These are phyloP conservation scores for Spirogloea muscicola DNA, from an alignment of 139 green algal genomes.

Conservation along the genomic window DNA sequence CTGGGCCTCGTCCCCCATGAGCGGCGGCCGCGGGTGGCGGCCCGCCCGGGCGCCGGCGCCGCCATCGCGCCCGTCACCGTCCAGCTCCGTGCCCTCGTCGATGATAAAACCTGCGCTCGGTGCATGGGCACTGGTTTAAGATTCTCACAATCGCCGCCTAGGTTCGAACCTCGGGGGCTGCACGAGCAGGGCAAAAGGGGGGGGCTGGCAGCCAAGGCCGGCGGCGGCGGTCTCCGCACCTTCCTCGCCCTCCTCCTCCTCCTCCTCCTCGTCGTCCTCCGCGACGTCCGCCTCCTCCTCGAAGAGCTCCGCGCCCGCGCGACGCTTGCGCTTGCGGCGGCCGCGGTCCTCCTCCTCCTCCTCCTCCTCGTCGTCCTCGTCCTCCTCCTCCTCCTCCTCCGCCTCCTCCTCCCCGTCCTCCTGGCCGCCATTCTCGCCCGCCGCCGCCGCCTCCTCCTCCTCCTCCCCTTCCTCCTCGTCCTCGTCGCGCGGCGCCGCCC, in stretches of 20 bases:
- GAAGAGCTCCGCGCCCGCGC: constrained; percentile 14
- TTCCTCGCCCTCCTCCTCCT: constrained; percentile 46
- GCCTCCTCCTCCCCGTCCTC: constrained; percentile 48
- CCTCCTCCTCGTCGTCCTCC: constrained; percentile 50
- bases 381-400: too few species aligned
- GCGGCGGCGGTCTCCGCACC: neutral
- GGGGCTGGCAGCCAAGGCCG: neutral
- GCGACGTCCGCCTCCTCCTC: constrained; percentile 45
- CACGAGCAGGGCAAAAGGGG: neutral
- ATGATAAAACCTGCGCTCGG: constrained; percentile 74
- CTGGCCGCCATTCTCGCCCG: too few species aligned
- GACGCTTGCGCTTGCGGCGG: neutral
- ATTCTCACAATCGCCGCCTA: neutral
- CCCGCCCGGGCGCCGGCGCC: constrained; percentile 10
- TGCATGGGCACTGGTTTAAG: constrained; percentile 47
- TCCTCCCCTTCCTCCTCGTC: constrained; percentile 17
- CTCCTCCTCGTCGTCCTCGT: constrained; percentile 46
- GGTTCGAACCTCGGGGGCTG: neutral
- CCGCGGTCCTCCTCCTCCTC: constrained; percentile 43
- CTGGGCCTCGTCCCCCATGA: constrained; percentile 61
- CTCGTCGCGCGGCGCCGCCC: constrained; percentile 39
- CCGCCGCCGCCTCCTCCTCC: too few species aligned
- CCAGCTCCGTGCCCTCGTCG: constrained; percentile 61
- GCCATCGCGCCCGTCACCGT: neutral
- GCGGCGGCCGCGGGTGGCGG: constrained; percentile 34